Evolutionary conservation across 345 rosid genomes (phyloP).

Genomic region (Dimocarpus longan): DNA sequence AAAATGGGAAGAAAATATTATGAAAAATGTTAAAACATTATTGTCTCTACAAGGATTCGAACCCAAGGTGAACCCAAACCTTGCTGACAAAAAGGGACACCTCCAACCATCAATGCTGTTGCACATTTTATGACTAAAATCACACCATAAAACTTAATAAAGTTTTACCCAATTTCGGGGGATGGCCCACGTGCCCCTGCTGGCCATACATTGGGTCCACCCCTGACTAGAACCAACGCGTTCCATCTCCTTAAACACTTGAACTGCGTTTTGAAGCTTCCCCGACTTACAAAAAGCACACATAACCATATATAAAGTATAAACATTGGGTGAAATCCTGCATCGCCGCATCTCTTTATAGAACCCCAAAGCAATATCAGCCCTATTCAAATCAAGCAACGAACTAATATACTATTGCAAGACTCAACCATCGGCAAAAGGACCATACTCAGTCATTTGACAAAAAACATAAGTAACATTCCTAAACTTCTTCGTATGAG

Average conservation of each 20-base stretch:
- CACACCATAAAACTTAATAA: no score
- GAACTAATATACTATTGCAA: constrained; percentile 80
- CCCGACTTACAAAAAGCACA: constrained; percentile 61
- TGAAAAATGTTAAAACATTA: no score
- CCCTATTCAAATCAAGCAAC: constrained; percentile 52
- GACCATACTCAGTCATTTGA: constrained; percentile 70
- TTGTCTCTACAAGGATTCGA: no score
- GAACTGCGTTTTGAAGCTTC: constrained; percentile 60
- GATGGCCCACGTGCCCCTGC: no score
- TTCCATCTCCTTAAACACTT: constrained; percentile 33
- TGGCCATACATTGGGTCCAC: no score
- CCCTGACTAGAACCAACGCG: constrained; percentile 46
- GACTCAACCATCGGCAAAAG: constrained; percentile 69
- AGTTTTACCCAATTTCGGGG: no score
- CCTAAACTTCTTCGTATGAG: constrained; percentile 73
- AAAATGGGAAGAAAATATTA: no score
- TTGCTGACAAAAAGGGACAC: no score
- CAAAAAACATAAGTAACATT: constrained; percentile 56
- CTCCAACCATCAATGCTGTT: no score
- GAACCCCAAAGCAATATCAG: constrained; percentile 62
- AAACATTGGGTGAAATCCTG: constrained; percentile 74
- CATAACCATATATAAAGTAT: constrained; percentile 74
- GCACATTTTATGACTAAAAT: no score
- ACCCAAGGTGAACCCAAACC: no score
- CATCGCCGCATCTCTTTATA: constrained; percentile 65